Evolutionary conservation across 352 stramenopile species (phyloP).

Genomic region (Pythium brassicae): DNA sequence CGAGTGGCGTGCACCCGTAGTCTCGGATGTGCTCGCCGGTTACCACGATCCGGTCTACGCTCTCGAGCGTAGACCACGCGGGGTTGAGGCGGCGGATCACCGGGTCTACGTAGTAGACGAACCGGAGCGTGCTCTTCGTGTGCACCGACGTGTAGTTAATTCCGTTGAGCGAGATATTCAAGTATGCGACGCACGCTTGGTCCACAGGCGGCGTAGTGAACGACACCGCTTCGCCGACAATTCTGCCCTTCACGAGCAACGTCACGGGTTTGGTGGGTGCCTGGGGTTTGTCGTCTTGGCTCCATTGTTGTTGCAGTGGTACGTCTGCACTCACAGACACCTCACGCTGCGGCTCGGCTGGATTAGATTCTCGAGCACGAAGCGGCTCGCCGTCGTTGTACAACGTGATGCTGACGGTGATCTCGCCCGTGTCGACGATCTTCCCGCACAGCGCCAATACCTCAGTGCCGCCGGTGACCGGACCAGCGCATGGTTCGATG

Average conservation of each 20-base stretch:
- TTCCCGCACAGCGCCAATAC: conserved; percentile 54
- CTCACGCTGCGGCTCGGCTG: neutral
- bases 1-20: conserved; percentile 38
- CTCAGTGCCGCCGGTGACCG: conserved; percentile 44
- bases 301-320: neutral
- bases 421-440: conserved; percentile 65
- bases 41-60: conserved; percentile 25
- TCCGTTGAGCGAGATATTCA: conserved; percentile 72
- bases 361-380: neutral
- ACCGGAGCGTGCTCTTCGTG: conserved; percentile 34
- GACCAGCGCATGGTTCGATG: conserved; percentile 53
- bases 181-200: conserved; percentile 29
- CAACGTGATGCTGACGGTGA: conserved; percentile 44
- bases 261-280: neutral
- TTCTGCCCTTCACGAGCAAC: conserved; percentile 43
- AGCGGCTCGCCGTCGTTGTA: conserved; percentile 10
- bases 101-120: conserved; percentile 53
- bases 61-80: conserved; percentile 41
- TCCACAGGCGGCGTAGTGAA: conserved; percentile 44
- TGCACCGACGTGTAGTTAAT: conserved; percentile 68
- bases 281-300: neutral
- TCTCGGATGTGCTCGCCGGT: conserved; percentile 46
- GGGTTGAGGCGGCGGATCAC: conserved; percentile 48
- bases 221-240: conserved; percentile 52
- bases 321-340: neutral